Evolutionary conservation across 305 asterid genomes (phyloP), one percentile per base, ranked within the genome.

Genomic region (Rubia peregrina): DNA sequence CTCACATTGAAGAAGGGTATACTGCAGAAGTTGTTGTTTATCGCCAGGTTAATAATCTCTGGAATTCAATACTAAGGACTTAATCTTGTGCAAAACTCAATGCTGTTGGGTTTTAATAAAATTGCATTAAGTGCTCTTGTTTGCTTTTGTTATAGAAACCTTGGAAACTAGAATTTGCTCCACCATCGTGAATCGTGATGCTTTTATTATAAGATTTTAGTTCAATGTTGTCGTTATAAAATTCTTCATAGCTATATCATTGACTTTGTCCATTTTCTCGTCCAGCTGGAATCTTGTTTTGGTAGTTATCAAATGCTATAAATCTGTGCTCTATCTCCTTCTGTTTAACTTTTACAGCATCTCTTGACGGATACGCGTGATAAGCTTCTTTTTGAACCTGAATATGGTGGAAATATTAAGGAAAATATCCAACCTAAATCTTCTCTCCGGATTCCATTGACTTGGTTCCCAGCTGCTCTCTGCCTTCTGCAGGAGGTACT

Each of bases 401-500:
- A 90, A 80, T 95, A 95, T 84, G 88, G 97, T 80, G 98, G 97
- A 73, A 85, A 84, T 77, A 69, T 83, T 68, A 95, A 87, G 83
- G 98, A 85, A 70, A 95, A 89, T 76, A 84, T 84, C 79, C 91
- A 86, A 43, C 98, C 99, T 57, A 88, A 84, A 82, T 84, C 96
- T 71, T 87, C 95, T 81, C 93, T 92, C 75, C 85, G 77, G 77
- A 90, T 95, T 73, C 90, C 95, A 12, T 87, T 96, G 99, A 78
- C 89, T 76, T 92, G 95, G 97, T 85, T 95, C 81, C 90, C 99
- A 68, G 97, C 91, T 72, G 95, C 97, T 76, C 84, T 95, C 78
- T 90, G 95, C 85, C 95, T 95, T 82, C 98, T 95, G 73, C 99
- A 92, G 83, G 99, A 95, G 95, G 99, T 95, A 84, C 70, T 67